Evolutionary conservation across 108 stramenopile genomes (phyloP).

Genomic region (Fistulifera pelliculosa): DNA sequence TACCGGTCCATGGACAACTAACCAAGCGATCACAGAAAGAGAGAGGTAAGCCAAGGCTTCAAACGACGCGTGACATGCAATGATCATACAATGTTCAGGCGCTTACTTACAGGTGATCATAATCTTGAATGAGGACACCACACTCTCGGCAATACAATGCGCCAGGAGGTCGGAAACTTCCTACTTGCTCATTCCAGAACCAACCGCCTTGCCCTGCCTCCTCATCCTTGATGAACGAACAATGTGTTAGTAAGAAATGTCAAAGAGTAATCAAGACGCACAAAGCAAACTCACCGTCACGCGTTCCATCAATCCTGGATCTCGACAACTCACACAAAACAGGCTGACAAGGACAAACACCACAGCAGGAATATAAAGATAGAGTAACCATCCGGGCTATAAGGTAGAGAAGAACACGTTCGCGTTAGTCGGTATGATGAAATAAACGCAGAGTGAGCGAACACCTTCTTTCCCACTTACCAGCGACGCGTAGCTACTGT

Average conservation of each 20-base stretch:
- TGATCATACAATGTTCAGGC: not conserved
- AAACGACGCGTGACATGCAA: no score
- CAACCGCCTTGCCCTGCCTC: conserved; percentile 79
- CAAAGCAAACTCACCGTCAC: conserved; percentile 23
- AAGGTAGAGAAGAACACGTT: not conserved
- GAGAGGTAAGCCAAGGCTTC: no score
- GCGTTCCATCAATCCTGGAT: conserved; percentile 80
- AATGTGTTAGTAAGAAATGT: no score
- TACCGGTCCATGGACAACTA: conserved; percentile 59
- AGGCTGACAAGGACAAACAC: conserved; percentile 52
- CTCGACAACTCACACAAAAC: conserved; percentile 76
- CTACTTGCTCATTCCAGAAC: conserved; percentile 90
- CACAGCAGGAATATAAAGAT: conserved; percentile 62
- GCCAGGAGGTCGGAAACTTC: conserved; percentile 79
- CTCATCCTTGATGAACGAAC: no score
- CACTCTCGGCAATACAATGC: conserved; percentile 69
- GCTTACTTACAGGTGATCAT: conserved; percentile 60
- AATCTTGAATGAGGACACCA: conserved; percentile 61
- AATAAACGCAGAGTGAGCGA: not conserved
- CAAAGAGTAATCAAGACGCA: no score
- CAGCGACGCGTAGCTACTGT: conserved; percentile 40
- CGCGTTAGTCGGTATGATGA: not conserved
- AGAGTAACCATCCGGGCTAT: conserved; percentile 68
- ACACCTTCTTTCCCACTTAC: conserved; percentile 29
- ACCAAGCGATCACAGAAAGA: no score